Percentiles rank a stretch among this genome's conserved stretches.
These are phyloP conservation scores for Paecilomyces variotii DNA, from an alignment of 2,329 filamentous ascomycete species.

Conservation along the genomic window DNA sequence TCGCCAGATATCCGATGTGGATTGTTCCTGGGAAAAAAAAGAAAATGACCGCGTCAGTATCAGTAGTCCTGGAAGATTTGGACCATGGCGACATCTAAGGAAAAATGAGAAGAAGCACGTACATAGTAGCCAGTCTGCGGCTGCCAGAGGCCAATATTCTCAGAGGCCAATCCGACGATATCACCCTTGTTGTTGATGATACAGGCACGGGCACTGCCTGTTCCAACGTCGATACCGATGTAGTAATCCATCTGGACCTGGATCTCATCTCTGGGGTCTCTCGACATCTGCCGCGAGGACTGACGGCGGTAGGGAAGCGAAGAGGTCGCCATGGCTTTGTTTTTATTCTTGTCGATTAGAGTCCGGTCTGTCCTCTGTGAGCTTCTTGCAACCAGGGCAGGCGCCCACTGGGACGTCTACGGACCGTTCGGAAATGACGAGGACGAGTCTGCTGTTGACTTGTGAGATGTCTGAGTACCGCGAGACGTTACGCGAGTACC, in stretches of 20 bases:
- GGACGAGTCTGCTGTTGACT: background rate
- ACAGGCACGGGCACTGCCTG: slow-evolving; percentile 88
- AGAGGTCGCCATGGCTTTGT: slow-evolving; percentile 15
- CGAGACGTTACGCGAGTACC: background rate
- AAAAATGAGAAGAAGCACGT: slow-evolving; percentile 19
- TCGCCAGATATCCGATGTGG: slow-evolving; percentile 91
- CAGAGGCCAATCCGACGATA: slow-evolving; percentile 64
- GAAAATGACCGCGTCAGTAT: background rate
- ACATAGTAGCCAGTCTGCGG: slow-evolving; percentile 68
- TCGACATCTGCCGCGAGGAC: slow-evolving; percentile 23
- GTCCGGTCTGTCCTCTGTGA: background rate
- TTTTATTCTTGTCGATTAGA: background rate
- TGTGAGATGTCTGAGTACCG: background rate
- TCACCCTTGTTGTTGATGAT: slow-evolving; percentile 89
- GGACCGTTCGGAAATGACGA: background rate
- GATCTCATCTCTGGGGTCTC: slow-evolving; percentile 48
- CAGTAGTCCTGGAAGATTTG: background rate
- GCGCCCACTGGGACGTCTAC: background rate
- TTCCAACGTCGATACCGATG: slow-evolving; percentile 93
- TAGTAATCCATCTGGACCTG: slow-evolving; percentile 52
- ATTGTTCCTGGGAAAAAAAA: slow-evolving; percentile 75
- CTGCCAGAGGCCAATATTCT: slow-evolving; percentile 75
- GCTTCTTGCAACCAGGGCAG: background rate
- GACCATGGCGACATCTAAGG: no score
- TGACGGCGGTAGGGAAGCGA: slow-evolving; percentile 26